Base-by-base conservation (phyloP, 768 basidiomycete species). In the Naganishia friedmannii region DNA sequence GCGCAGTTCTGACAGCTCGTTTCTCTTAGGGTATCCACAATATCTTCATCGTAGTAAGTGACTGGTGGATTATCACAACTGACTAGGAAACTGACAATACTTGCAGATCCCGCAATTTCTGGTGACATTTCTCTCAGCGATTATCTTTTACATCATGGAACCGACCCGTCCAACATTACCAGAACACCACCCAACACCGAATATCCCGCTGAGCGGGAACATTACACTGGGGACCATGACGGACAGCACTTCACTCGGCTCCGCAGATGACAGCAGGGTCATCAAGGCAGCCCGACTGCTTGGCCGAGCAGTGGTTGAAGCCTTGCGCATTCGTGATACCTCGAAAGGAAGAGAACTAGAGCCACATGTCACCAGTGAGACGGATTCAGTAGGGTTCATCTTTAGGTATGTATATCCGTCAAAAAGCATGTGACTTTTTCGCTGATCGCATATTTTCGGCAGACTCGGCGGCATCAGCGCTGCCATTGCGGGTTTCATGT, bases 141-240 rank as follows among this genome's bases (percentile, higher is more conserved):
- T 94, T 71, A 85, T 97, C 55, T 96, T 98, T 76, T 90, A 90
- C 19, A 81, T 96, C 5, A 84, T 93, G 71, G 93, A 95, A 70
- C 88, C 90, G 5, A 75, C 74, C 3, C 70, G 74, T 32, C 55
- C 73, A 8, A n/a, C 78, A 10, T 73, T 79, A 37, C 73, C 72
- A 1, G 71, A 76, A 34, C 73, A 73, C 67, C 79, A 78, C 37
- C 67, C 73, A 48, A 73, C 26, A 51, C 72, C 71, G 15, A 72
- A 68, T 17, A 58, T 73, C 26, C 77, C 75, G 1, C 67, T 73
- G 12, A 53, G 65, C 32, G 68, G 66, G 29, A 79, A 77, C 53
- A 68, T 68, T 4, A 78, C 72, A 67, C 54, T 67, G 73, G 76
- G 69, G 53, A 73, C 26, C 45, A 68, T 67, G 19, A 72, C 48